These are phyloP conservation scores for Stephania yunnanensis DNA, from an alignment of 164 flowering plant species.

Conservation along the genomic window DNA sequence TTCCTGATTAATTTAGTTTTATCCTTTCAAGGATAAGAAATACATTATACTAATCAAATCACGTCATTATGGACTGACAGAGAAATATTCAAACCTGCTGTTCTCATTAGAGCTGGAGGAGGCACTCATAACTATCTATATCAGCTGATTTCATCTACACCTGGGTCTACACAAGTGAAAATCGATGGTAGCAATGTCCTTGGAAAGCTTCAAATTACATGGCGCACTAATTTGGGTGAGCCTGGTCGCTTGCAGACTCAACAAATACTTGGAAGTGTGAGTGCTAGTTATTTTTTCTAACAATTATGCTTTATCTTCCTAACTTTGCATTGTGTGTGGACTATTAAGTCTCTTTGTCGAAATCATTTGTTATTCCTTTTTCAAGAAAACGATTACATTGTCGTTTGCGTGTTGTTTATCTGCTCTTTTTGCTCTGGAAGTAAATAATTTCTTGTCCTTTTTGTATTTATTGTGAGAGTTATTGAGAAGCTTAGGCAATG, in stretches of 20 bases:
- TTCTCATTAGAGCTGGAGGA: constrained; percentile 82
- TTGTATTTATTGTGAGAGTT: not conserved
- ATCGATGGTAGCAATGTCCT: constrained; percentile 77
- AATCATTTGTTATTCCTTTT: not conserved
- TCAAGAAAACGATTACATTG: not conserved
- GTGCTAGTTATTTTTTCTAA: constrained; percentile 21
- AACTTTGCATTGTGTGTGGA: not conserved
- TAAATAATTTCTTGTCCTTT: too few species aligned
- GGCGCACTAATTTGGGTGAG: constrained; percentile 99
- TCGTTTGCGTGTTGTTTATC: not conserved
- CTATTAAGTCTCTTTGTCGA: not conserved
- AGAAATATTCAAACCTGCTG: constrained; percentile 65
- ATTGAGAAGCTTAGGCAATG: too few species aligned
- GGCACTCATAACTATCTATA: constrained; percentile 86
- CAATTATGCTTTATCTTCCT: not conserved
- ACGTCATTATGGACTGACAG: constrained; percentile 29
- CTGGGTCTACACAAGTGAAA: constrained; percentile 47
- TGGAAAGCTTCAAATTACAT: constrained; percentile 95
- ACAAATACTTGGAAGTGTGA: constrained; percentile 85
- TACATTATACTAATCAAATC: constrained; percentile 4
- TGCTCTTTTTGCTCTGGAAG: not conserved
- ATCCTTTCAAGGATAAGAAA: not conserved
- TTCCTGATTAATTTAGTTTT: not conserved
- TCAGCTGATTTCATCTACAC: constrained; percentile 52
- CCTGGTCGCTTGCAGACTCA: constrained; percentile 99